Percentiles rank a stretch among this genome's conserved stretches.
Evolutionary conservation across 495 filamentous ascomycete genomes (phyloP).

Genomic region (Cenococcum geophilum): DNA sequence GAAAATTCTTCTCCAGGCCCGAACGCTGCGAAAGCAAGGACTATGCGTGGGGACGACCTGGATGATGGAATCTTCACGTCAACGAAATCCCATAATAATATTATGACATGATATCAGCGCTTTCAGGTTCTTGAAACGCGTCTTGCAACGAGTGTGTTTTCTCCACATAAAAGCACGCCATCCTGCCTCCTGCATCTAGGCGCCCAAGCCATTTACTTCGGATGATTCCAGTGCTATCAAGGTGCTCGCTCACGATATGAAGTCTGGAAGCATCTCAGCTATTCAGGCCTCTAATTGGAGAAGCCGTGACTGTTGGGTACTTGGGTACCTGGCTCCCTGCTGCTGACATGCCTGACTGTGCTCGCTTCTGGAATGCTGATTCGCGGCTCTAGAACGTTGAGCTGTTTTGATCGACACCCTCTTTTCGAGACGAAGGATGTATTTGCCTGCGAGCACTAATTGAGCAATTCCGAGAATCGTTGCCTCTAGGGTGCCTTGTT

Average conservation of each 20-base stretch:
- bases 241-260: not conserved
- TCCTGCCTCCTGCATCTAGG: slow-evolving; percentile 9
- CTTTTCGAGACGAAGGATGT: not conserved
- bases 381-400: slow-evolving; percentile 7
- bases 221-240: not conserved
- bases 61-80: no score
- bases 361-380: not conserved
- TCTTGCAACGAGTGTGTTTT: slow-evolving; percentile 5
- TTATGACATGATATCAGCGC: slow-evolving; percentile 1
- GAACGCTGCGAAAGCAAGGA: no score
- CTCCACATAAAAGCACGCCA: slow-evolving; percentile 31
- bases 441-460: not conserved
- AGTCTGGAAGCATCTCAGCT: not conserved
- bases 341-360: not conserved
- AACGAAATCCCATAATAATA: not conserved
- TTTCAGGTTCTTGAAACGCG: not conserved
- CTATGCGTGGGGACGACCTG: no score
- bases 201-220: slow-evolving; percentile 16
- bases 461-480: no score
- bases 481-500: no score
- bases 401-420: not conserved
- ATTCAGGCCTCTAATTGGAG: not conserved
- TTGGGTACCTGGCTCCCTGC: slow-evolving; percentile 4
- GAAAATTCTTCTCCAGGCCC: no score
- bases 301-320: not conserved